Evolutionary conservation across 768 basidiomycete genomes (phyloP).

Genomic region (Gyrodon lividus): DNA sequence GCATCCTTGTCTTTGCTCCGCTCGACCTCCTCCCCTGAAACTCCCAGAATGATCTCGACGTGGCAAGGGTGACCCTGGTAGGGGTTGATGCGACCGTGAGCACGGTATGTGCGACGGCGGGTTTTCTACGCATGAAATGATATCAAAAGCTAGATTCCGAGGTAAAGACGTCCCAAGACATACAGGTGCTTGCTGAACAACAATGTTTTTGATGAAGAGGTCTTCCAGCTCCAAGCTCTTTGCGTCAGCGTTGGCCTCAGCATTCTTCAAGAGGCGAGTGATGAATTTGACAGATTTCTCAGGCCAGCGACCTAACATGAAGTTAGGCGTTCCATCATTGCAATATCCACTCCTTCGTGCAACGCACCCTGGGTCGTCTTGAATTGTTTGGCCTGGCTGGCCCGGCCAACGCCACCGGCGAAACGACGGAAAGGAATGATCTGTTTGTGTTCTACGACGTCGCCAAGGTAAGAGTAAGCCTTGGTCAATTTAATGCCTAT

Average conservation of each 20-base stretch:
- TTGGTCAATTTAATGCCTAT: conserved; percentile 89
- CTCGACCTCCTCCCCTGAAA: conserved; percentile 80
- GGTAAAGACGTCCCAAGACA: conserved; percentile 30
- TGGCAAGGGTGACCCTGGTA: conserved; percentile 99
- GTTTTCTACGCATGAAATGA: conserved; percentile 66
- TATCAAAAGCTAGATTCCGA: conserved; percentile 4
- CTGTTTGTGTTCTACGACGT: conserved; percentile 96
- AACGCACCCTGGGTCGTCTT: conserved; percentile 90
- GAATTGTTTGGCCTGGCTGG: conserved; percentile 95
- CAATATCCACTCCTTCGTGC: background rate
- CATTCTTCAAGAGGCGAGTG: conserved; percentile 93
- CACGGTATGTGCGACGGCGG: conserved; percentile 98
- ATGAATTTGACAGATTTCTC: conserved; percentile 98
- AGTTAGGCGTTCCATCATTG: background rate
- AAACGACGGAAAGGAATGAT: conserved; percentile 96
- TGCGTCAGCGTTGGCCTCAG: conserved; percentile 97
- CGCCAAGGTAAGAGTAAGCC: conserved; percentile 91
- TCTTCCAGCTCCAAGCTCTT: conserved; percentile 95
- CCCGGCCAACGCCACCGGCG: conserved; percentile 91
- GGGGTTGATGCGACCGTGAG: conserved; percentile 96
- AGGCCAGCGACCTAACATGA: conserved; percentile 90
- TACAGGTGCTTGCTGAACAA: conserved; percentile 97
- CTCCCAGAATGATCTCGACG: conserved; percentile 89
- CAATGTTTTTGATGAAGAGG: conserved; percentile 93
- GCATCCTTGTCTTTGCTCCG: conserved; percentile 82